Conservation (phyloP, 495 filamentous ascomycete genomes). For the Penicillium coffeae region DNA sequence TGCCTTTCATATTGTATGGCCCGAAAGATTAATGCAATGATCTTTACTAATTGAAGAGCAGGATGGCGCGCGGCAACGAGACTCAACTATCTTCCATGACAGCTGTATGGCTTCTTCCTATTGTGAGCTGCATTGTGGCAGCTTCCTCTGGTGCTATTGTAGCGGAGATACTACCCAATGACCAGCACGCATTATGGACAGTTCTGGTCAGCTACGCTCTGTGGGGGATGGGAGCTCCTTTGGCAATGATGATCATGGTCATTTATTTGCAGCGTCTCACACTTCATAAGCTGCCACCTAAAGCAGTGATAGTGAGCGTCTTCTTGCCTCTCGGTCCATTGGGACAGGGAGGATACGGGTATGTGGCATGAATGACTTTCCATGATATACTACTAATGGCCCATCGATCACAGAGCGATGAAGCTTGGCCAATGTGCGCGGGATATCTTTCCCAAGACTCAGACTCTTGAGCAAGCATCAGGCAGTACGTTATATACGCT, state of each 20-base stretch:
- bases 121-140: slow-evolving; percentile 57
- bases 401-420: slow-evolving; percentile 34
- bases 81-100: slow-evolving; percentile 49
- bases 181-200: slow-evolving; percentile 53
- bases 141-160: slow-evolving; percentile 55
- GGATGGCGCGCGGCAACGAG: slow-evolving; percentile 29
- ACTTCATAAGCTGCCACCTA: slow-evolving; percentile 52
- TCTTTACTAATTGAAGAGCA: slow-evolving; percentile 5
- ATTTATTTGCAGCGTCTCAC: slow-evolving; percentile 61
- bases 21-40: background rate
- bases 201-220: slow-evolving; percentile 54
- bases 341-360: slow-evolving; percentile 55
- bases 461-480: slow-evolving; percentile 37
- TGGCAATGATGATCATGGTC: slow-evolving; percentile 51
- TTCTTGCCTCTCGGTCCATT: slow-evolving; percentile 62
- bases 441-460: slow-evolving; percentile 46
- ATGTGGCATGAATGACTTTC: background rate
- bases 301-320: slow-evolving; percentile 56
- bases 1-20: slow-evolving; percentile 46
- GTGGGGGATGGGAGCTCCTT: slow-evolving; percentile 56
- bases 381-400: background rate
- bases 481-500: slow-evolving; percentile 52
- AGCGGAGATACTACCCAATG: slow-evolving; percentile 47
- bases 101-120: slow-evolving; percentile 57
- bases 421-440: slow-evolving; percentile 51